Conservation (phyloP, 495 filamentous ascomycete species). For the Pseudoneurospora amorphoporcata region DNA sequence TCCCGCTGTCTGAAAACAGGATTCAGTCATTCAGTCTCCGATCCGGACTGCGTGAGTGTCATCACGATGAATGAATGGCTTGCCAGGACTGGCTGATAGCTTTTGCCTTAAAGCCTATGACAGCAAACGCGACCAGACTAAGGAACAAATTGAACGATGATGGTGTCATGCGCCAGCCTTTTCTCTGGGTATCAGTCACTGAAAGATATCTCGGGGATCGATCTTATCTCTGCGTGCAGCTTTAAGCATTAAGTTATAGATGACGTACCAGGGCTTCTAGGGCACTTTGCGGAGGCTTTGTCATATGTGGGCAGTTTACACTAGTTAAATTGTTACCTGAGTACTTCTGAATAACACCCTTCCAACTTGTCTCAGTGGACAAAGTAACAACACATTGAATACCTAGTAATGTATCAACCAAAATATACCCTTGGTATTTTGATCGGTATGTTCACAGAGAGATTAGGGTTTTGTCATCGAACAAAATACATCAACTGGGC, state of each 20-base stretch:
- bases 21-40: neutral
- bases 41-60: neutral
- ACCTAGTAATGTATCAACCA: neutral
- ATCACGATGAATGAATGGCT: neutral
- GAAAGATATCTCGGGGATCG: neutral
- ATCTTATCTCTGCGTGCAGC: neutral
- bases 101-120: neutral
- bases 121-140: neutral
- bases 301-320: neutral
- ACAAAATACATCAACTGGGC: neutral
- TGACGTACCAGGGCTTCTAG: neutral
- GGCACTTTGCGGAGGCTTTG: neutral
- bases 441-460: neutral
- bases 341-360: neutral
- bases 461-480: neutral
- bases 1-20: neutral
- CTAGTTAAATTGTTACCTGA: neutral
- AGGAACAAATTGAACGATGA: neutral
- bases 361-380: neutral
- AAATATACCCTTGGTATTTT: neutral
- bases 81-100: neutral
- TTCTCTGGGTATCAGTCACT: neutral
- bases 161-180: neutral
- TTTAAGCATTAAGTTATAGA: neutral
- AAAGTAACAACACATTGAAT: neutral